Conservation (phyloP, 805 yeast genomes). For the Yueomyces sp. region DNA sequence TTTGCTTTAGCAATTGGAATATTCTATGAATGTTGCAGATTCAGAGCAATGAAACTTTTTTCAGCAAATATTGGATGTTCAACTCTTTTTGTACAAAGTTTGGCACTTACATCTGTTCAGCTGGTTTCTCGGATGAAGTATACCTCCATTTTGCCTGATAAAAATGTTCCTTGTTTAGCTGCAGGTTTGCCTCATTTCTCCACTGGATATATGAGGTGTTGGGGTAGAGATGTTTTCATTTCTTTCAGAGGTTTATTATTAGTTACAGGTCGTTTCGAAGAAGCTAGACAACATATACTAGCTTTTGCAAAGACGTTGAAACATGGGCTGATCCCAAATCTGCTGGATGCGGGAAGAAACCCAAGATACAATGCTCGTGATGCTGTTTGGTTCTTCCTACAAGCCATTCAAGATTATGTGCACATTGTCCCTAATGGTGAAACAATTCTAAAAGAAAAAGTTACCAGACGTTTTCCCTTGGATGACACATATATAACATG, state of each 20-base stretch:
- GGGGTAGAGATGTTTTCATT: conserved; percentile 96
- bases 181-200: conserved; percentile 96
- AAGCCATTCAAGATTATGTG: conserved; percentile 77
- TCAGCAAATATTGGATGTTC: conserved; percentile 40
- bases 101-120: conserved; percentile 74
- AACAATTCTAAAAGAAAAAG: conserved; percentile 52
- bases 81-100: conserved; percentile 62
- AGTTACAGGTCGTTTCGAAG: conserved; percentile 64
- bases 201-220: conserved; percentile 84
- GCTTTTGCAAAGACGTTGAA: conserved; percentile 84
- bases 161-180: conserved; percentile 63
- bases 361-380: conserved; percentile 95
- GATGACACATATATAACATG: conserved; percentile 66
- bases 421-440: conserved; percentile 54
- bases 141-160: conserved; percentile 61
- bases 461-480: conserved; percentile 74
- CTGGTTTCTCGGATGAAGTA: conserved; percentile 65
- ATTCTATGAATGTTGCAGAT: conserved; percentile 72
- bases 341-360: conserved; percentile 82
- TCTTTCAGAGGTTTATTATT: conserved; percentile 71
- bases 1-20: conserved; percentile 73
- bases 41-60: conserved; percentile 47
- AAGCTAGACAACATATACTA: conserved; percentile 69
- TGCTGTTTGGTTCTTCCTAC: conserved; percentile 91
- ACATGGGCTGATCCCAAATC: conserved; percentile 89